These are phyloP conservation scores for Asclepias syriaca DNA, from an alignment of 257 asterid species.

Conservation along the genomic window DNA sequence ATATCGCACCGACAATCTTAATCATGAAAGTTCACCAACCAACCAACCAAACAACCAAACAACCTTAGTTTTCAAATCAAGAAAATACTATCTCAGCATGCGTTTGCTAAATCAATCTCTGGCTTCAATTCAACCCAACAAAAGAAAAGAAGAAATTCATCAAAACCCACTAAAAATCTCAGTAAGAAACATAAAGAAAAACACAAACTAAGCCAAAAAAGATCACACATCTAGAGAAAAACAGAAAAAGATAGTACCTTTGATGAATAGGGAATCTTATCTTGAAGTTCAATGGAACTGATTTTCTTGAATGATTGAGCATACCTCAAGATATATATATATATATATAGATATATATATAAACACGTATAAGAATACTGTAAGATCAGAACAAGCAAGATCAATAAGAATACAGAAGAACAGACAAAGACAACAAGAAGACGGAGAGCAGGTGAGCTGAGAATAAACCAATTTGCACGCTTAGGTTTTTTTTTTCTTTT, in stretches of 20 bases:
- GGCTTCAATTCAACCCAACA: background rate
- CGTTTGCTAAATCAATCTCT: background rate
- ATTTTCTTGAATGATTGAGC: constrained; percentile 16
- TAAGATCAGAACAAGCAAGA: constrained; percentile 10
- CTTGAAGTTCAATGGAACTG: constrained; percentile 6
- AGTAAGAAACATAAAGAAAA: background rate
- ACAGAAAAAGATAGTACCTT: constrained; percentile 14
- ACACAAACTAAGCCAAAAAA: background rate
- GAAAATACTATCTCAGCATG: background rate
- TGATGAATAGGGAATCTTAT: constrained; percentile 15
- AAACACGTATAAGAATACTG: background rate
- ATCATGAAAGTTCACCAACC: background rate
- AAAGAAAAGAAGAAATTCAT: background rate
- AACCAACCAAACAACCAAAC: background rate
- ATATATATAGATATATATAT: background rate
- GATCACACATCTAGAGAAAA: background rate
- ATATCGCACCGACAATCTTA: background rate
- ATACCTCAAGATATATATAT: background rate
- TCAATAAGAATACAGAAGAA: background rate
- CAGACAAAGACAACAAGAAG: background rate
- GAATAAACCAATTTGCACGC: constrained; percentile 9
- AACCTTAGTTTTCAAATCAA: background rate
- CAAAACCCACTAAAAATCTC: constrained; percentile 1
- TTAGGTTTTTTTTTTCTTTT: background rate
- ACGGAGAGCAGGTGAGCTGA: background rate